Evolutionary conservation across 2,329 filamentous ascomycete species (phyloP), one percentile per base, ranked within the genome.

Genomic region (Botrytis squamosa): DNA sequence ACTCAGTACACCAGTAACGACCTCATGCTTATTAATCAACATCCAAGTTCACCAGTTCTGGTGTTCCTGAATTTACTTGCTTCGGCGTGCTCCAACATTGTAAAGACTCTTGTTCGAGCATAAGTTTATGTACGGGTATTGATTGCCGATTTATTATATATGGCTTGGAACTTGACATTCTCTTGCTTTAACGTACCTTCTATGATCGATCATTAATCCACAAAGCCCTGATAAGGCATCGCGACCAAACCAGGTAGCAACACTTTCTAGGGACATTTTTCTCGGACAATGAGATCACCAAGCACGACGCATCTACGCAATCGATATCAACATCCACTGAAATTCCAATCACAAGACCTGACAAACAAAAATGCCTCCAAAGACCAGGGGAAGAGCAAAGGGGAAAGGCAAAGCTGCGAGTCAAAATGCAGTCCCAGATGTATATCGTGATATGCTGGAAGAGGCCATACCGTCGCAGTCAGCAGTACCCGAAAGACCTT

Each of bases 381-480:
- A 75, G 70, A 72, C 71, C 36, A 72, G 72, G 72, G 71, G 71
- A 42, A 68, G 63, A 69, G 65, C 73, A 12, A 79, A 76, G 71
- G 78, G 69, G 3, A 75, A 75, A 70, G 71, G 72, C 25, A 73
- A 66, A 52, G 75, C 70, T 9, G 60, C 70, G 1, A 60, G 29
- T 62, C 72, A 46, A 49, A 73, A 66, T 72, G 75, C 40, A 6
- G 81, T 85, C 18, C 84, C 84, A 20, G 81, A 82, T 70, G 81
- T 86, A 2, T 85, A 85, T 75, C 82, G 81, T 64, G 84, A 85
- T 59, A 82, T 86, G 83, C 79, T 86, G 40, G 79, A 80, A 49
- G 84, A 85, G 70, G 82, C 83, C 66, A 76, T 81, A 33, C 77
- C 80, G 38, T 69, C 67, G 8, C 80, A 83, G 57, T 75, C 80